A percentile compares a stretch with the other conserved stretches of the same genome.
phyloP scores from a whole-genome alignment of 73 alveolate genomes.

The Uronychia setigera region DNA sequence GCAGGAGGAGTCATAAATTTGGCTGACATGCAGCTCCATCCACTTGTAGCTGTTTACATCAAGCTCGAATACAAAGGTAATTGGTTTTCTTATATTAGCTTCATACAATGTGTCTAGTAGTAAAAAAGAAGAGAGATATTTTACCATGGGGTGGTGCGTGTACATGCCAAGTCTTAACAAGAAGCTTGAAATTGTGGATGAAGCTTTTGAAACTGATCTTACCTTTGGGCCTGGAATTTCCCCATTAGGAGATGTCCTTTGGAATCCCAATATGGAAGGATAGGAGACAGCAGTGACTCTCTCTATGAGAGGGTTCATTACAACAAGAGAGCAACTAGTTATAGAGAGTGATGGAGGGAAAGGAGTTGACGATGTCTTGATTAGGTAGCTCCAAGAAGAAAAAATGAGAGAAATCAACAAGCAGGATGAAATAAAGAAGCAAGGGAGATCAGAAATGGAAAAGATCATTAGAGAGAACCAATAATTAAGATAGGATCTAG shows the following conservation, averaged over 20 bases:
- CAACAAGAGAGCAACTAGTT: conserved; percentile 32
- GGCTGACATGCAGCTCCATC: conserved; percentile 21
- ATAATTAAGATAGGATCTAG: background rate
- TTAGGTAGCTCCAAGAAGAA: background rate
- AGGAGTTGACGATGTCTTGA: conserved; percentile 8
- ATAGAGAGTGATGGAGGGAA: conserved; percentile 25
- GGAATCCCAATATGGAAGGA: conserved; percentile 31
- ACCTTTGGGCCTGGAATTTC: conserved; percentile 36
- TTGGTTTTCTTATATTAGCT: background rate
- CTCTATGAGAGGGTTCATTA: conserved; percentile 20
- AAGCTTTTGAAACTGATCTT: conserved; percentile 29
- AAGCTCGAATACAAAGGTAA: conserved; percentile 48
- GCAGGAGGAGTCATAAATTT: conserved; percentile 43
- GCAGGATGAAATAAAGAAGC: background rate
- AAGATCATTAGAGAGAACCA: background rate
- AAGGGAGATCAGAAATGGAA: background rate
- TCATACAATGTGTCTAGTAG: background rate
- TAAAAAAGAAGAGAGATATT: conserved; percentile 8
- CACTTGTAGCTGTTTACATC: conserved; percentile 9
- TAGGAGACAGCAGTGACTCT: conserved; percentile 10
- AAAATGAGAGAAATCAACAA: background rate
- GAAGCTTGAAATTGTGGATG: conserved; percentile 24
- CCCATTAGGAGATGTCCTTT: conserved; percentile 34
- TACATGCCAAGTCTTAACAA: conserved; percentile 22
- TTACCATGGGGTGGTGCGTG: conserved; percentile 36